A percentile compares a stretch with the other conserved stretches of the same genome.
These are phyloP conservation scores for Quercus phellos DNA, from an alignment of 331 rosid species.

Conservation along the genomic window DNA sequence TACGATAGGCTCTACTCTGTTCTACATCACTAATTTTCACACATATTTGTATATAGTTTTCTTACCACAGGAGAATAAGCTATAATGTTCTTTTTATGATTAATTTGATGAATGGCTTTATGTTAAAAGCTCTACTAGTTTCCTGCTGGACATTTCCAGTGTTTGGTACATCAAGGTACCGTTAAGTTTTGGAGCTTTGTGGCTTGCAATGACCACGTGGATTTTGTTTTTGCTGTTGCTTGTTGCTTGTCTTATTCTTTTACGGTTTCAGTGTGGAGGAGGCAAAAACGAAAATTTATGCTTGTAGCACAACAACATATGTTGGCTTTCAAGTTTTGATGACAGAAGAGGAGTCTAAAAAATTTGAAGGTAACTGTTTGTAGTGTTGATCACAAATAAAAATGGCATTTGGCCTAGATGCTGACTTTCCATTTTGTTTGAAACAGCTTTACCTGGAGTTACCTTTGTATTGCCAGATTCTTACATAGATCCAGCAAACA, in stretches of 20 bases:
- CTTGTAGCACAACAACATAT: slow-evolving; percentile 87
- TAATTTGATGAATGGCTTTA: background rate
- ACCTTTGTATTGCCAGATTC: slow-evolving; percentile 82
- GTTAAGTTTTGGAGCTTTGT: background rate
- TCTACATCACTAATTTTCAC: background rate
- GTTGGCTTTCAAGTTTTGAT: slow-evolving; percentile 74
- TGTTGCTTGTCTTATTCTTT: background rate
- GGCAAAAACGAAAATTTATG: slow-evolving; percentile 79
- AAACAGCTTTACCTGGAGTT: slow-evolving; percentile 66
- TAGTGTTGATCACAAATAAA: background rate
- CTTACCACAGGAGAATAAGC: too few relatives aligned
- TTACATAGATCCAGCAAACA: slow-evolving; percentile 70
- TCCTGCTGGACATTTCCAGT: background rate
- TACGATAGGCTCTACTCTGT: background rate
- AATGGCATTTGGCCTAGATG: background rate
- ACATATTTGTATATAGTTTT: background rate
- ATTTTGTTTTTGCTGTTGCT: background rate
- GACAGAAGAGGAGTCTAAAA: slow-evolving; percentile 86
- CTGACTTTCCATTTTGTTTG: slow-evolving; percentile 4
- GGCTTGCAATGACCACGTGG: too few relatives aligned
- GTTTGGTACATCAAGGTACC: background rate
- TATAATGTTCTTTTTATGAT: background rate
- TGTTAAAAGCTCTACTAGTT: background rate
- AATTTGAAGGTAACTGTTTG: slow-evolving; percentile 52
- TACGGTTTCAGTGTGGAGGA: slow-evolving; percentile 61